Evolutionary conservation across 2,329 filamentous ascomycete species (phyloP).

Genomic region (Pseudonectria foliicola): DNA sequence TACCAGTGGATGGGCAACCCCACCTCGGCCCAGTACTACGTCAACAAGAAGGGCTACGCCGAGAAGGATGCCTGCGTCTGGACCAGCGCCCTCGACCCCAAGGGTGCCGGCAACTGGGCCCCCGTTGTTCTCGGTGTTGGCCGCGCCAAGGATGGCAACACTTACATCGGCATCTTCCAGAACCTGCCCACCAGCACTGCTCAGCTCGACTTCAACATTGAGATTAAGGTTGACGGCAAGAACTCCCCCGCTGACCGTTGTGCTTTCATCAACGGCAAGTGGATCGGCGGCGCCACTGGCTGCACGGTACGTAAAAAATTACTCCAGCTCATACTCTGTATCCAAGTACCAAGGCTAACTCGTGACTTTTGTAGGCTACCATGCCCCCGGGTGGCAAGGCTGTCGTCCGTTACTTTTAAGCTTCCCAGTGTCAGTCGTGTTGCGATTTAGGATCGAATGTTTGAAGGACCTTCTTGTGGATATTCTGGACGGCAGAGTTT

Average conservation of each 20-base stretch:
- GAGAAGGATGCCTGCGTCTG: constrained; percentile 69
- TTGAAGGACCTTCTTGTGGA: constrained; percentile 28
- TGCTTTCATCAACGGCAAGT: constrained; percentile 58
- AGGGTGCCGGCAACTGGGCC: constrained; percentile 73
- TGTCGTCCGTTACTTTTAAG: constrained; percentile 37
- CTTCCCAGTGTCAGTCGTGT: neutral
- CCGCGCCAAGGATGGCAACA: constrained; percentile 53
- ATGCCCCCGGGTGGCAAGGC: constrained; percentile 35
- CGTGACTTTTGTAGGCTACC: constrained; percentile 30
- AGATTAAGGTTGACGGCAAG: constrained; percentile 59
- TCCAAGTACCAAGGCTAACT: constrained; percentile 17
- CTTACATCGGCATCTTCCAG: constrained; percentile 77
- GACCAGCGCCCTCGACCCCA: constrained; percentile 43
- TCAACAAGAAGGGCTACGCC: constrained; percentile 72
- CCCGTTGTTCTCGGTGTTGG: constrained; percentile 82
- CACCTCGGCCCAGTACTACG: constrained; percentile 93
- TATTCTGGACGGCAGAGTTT: constrained; percentile 23
- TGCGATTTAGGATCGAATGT: constrained; percentile 16
- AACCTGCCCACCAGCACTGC: constrained; percentile 70
- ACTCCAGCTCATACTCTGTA: too few species aligned
- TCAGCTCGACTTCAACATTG: constrained; percentile 70
- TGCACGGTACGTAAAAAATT: constrained; percentile 66
- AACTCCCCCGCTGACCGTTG: constrained; percentile 38
- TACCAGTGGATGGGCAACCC: constrained; percentile 67
- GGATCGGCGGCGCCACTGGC: constrained; percentile 50